These are phyloP conservation scores for Penicillium glabrum DNA, from an alignment of 2,329 filamentous ascomycete genomes.

Conservation along the genomic window DNA sequence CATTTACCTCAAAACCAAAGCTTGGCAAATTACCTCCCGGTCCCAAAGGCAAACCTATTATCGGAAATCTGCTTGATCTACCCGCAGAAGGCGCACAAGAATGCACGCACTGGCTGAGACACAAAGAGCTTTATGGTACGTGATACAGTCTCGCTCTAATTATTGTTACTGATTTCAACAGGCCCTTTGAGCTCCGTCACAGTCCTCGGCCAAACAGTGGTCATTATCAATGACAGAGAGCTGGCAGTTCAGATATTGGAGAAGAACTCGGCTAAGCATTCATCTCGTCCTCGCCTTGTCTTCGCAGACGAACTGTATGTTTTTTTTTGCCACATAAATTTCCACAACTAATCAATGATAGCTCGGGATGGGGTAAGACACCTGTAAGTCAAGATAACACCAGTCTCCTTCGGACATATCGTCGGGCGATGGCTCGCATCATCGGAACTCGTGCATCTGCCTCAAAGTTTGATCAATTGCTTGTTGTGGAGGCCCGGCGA, in stretches of 20 bases:
- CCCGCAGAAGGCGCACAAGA: conserved; percentile 41
- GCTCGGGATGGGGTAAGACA: conserved; percentile 38
- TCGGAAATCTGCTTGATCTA: conserved; percentile 54
- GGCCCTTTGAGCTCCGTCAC: conserved; percentile 40
- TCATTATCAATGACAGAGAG: conserved; percentile 37
- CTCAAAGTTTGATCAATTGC: conserved; percentile 41
- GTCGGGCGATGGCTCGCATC: conserved; percentile 46
- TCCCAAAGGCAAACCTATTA: conserved; percentile 47
- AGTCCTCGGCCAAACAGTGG: conserved; percentile 36
- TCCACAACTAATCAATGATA: conserved; percentile 4
- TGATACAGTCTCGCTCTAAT: not conserved
- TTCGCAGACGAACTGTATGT: conserved; percentile 41
- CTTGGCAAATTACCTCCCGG: conserved; percentile 47
- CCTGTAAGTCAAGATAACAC: conserved; percentile 38
- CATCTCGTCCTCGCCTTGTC: conserved; percentile 29
- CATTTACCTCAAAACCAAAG: not conserved
- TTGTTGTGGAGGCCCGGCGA: conserved; percentile 47
- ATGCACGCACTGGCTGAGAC: conserved; percentile 46
- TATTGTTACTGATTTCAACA: conserved; percentile 9
- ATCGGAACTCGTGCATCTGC: conserved; percentile 41
- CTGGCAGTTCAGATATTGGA: conserved; percentile 37
- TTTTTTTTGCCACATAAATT: not conserved
- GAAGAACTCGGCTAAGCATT: conserved; percentile 31
- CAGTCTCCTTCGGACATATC: conserved; percentile 41
- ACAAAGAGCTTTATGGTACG: not conserved